Evolutionary conservation across 805 yeast genomes (phyloP), one percentile per base, ranked within the genome.

Genomic region (Saccharomyces kudriavzevii): DNA sequence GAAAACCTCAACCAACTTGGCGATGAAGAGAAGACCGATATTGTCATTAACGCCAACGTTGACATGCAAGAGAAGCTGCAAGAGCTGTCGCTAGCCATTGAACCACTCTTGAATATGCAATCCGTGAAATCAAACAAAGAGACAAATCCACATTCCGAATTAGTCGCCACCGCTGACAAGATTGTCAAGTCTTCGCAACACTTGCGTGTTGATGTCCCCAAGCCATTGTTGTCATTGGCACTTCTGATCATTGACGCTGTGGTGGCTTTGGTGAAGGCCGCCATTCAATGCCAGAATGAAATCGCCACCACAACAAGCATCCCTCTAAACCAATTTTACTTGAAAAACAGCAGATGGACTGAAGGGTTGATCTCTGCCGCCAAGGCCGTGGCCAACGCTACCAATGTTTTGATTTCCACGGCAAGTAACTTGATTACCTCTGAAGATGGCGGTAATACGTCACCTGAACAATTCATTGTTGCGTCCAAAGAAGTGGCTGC

Each of bases 401-500:
- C 97, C 2, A 85, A 84, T 62, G 74, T 85, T n/a, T 76, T 89
- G 58, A 89, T 89, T 55, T 80, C 80, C 55, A 85, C 89, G n/a
- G 95, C 96, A 0, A 94, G 89, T 70, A 94, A 95, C 20, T 89
- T 88, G 17, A 72, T 89, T 43, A 75, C 78, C 50, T 77, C 77
- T 1, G 67, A 69, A n/a, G 84, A 83, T 59, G 46, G 25, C 10
- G 31, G 30, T 6, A 29, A 48, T 20, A 40, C 54, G 2, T 73
- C 88, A 0, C 89, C 83, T 54, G 96, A 89, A 66, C 87, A 89
- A 70, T 78, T 89, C 55, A 86, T 89, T 60, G 96, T 89, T 26
- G 92, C 96, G 0, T 89, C 95, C 1, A 88, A 87, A 62, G 96
- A 89, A 67, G 96, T 89, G 8, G 91, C 96, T 1, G 90, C 96